Evolutionary conservation across 805 yeast genomes (phyloP).

Genomic region (Myxozyma neotropica): DNA sequence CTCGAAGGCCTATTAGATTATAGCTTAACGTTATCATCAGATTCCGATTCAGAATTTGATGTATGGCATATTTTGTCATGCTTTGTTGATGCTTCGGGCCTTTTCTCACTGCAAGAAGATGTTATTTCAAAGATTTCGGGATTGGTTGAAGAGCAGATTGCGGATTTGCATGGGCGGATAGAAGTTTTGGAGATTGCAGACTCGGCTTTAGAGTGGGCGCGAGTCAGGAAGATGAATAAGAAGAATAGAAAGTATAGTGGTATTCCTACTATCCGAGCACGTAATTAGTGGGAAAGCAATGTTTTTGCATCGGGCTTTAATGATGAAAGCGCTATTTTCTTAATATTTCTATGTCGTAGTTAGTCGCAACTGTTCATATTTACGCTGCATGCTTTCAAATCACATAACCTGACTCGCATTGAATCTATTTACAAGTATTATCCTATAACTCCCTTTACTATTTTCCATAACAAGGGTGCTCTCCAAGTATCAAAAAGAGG

Average conservation of each 20-base stretch:
- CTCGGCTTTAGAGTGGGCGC: constrained; percentile 13
- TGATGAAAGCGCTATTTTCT: no score
- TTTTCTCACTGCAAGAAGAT: constrained; percentile 18
- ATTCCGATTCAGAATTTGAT: background rate
- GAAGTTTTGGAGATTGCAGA: constrained; percentile 29
- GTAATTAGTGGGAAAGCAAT: background rate
- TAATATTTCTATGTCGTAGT: no score
- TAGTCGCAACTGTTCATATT: no score
- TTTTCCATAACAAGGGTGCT: no score
- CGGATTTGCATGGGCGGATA: constrained; percentile 21
- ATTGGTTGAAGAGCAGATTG: constrained; percentile 13
- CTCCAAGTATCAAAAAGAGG: no score
- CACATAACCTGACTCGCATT: no score
- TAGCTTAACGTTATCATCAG: background rate
- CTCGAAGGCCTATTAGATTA: constrained; percentile 1
- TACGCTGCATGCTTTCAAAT: no score
- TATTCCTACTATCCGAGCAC: constrained; percentile 1
- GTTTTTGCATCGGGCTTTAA: no score
- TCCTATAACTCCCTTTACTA: background rate
- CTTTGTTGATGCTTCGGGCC: constrained; percentile 25
- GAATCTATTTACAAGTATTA: background rate
- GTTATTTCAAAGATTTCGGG: constrained; percentile 5
- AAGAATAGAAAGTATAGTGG: constrained; percentile 6
- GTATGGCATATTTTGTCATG: constrained; percentile 26
- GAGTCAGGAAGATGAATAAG: background rate